These are phyloP conservation scores for Puccinia hordei DNA, from an alignment of 1,284 basidiomycete genomes.

Conservation along the genomic window DNA sequence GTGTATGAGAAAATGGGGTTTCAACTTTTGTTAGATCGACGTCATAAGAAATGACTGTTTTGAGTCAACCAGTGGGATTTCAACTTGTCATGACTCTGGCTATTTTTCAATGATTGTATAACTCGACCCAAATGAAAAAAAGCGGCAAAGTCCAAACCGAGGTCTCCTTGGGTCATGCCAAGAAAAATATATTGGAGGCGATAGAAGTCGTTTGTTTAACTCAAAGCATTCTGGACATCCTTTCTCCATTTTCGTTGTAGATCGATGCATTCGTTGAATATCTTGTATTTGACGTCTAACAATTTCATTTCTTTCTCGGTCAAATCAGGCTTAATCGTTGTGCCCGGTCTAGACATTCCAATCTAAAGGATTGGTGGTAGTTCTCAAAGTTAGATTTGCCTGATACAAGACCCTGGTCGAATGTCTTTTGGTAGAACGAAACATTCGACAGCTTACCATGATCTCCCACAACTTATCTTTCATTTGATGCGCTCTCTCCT, in stretches of 20 bases:
- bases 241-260: conserved; percentile 77
- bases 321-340: conserved; percentile 71
- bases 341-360: conserved; percentile 86
- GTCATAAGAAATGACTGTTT: too few species aligned
- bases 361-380: conserved; percentile 62
- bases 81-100: too few species aligned
- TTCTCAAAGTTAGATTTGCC: conserved; percentile 15
- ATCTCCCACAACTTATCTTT: conserved; percentile 81
- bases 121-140: too few species aligned
- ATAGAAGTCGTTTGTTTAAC: conserved; percentile 3
- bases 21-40: too few species aligned
- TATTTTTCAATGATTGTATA: too few species aligned
- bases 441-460: conserved; percentile 69
- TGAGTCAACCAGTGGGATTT: too few species aligned
- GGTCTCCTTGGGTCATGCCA: not conserved
- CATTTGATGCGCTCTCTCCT: conserved; percentile 64
- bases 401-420: not conserved
- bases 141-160: not conserved
- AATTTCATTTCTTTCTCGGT: conserved; percentile 70
- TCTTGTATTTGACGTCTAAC: conserved; percentile 87
- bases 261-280: conserved; percentile 84
- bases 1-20: too few species aligned
- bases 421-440: not conserved
- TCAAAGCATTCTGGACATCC: conserved; percentile 54
- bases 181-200: not conserved